phyloP scores from a whole-genome alignment of 495 filamentous ascomycete genomes.

The Podospora comata region DNA sequence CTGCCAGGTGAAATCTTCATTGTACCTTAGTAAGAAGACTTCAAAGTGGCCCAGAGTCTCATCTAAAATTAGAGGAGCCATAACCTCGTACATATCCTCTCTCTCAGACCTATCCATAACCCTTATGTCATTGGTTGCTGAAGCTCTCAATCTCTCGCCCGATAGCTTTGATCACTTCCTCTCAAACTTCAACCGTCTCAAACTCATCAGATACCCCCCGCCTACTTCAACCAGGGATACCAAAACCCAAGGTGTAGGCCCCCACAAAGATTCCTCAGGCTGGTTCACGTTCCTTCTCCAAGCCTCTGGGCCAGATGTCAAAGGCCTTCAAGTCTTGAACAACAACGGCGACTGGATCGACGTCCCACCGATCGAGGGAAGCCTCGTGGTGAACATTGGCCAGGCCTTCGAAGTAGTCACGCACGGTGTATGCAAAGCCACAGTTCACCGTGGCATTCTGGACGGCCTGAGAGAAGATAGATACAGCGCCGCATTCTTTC shows the following conservation, averaged over 20 bases:
- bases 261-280: conserved; percentile 56
- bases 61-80: too few species aligned
- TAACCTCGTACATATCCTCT: too few species aligned
- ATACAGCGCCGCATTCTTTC: conserved; percentile 48
- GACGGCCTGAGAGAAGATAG: conserved; percentile 26
- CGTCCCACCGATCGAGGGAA: conserved; percentile 46
- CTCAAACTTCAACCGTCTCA: not conserved
- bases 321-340: conserved; percentile 51
- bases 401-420: conserved; percentile 59
- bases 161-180: not conserved
- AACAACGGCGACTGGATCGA: conserved; percentile 48
- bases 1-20: not conserved
- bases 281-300: conserved; percentile 58
- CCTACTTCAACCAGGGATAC: conserved; percentile 50
- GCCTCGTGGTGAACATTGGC: conserved; percentile 57
- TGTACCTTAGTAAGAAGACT: too few species aligned
- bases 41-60: too few species aligned
- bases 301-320: conserved; percentile 40
- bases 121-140: not conserved
- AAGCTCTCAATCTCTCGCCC: not conserved
- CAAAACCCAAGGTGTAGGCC: conserved; percentile 52
- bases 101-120: not conserved
- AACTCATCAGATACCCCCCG: not conserved
- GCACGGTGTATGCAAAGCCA: conserved; percentile 50
- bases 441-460: conserved; percentile 48